Evolutionary conservation across 768 basidiomycete species (phyloP).

Genomic region (Gloeopeniophorella convolvens): DNA sequence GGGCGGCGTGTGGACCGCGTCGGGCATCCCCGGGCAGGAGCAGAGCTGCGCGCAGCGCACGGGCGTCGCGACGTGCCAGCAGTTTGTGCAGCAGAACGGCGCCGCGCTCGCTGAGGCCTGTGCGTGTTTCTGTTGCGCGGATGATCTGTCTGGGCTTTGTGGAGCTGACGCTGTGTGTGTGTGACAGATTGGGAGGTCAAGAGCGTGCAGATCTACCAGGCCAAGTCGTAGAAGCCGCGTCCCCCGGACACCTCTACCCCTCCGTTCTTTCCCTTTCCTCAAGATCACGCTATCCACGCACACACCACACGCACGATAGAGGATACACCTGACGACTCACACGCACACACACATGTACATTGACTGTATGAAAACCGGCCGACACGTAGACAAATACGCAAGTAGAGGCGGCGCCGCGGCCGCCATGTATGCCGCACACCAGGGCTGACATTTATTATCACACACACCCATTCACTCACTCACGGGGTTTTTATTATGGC

Average conservation of each 20-base stretch:
- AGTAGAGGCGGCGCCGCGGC: too few relatives aligned
- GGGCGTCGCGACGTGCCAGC: conserved; percentile 73
- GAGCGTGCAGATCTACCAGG: conserved; percentile 68
- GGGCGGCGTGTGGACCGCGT: conserved; percentile 60
- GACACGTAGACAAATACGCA: too few relatives aligned
- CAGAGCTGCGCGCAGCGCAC: conserved; percentile 82
- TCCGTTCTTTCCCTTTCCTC: too few relatives aligned
- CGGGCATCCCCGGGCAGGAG: conserved; percentile 78
- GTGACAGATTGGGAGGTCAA: conserved; percentile 74
- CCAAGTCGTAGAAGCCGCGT: conserved; percentile 15
- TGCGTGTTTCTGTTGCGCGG: conserved; percentile 36
- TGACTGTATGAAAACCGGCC: too few relatives aligned
- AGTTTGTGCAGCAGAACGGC: conserved; percentile 70
- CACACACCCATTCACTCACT: not conserved
- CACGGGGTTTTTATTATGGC: conserved; percentile 7
- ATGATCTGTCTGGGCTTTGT: not conserved
- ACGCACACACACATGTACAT: too few relatives aligned
- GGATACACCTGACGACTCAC: too few relatives aligned
- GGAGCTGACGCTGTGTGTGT: conserved; percentile 6
- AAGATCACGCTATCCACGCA: not conserved
- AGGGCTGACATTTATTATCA: not conserved
- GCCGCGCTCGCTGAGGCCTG: conserved; percentile 69
- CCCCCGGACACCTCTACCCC: too few relatives aligned
- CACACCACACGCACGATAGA: not conserved
- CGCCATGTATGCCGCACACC: too few relatives aligned